These are phyloP conservation scores for Saturnispora sanitii DNA, from an alignment of 805 yeast species.

Conservation along the genomic window DNA sequence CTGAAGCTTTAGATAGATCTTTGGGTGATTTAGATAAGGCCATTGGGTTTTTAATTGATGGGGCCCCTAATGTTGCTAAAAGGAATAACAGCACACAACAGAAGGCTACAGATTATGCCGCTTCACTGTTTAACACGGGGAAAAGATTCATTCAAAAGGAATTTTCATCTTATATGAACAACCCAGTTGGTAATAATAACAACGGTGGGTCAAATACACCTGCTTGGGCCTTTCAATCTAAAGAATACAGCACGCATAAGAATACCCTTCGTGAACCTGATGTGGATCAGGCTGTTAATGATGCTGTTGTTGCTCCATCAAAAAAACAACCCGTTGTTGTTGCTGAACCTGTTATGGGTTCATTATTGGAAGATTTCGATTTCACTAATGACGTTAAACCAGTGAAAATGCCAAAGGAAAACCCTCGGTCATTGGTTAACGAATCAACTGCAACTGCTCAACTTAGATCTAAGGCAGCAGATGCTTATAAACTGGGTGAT, in stretches of 20 bases:
- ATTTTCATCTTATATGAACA: slow-evolving; percentile 44
- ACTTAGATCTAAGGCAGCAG: slow-evolving; percentile 48
- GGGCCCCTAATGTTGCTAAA: slow-evolving; percentile 31
- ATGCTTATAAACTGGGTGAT: slow-evolving; percentile 72
- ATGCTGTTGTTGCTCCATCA: not conserved
- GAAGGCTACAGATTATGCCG: too few relatives aligned
- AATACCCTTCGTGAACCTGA: slow-evolving; percentile 34
- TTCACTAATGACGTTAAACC: too few relatives aligned
- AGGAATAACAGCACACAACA: too few relatives aligned
- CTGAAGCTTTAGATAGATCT: slow-evolving; percentile 45
- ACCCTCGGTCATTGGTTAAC: too few relatives aligned
- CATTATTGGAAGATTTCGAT: slow-evolving; percentile 10
- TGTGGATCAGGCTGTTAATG: slow-evolving; percentile 33
- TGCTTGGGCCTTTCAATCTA: slow-evolving; percentile 65
- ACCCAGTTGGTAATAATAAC: slow-evolving; percentile 12
- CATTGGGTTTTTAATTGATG: slow-evolving; percentile 53
- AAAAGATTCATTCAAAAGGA: slow-evolving; percentile 52
- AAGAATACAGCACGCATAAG: slow-evolving; percentile 31
- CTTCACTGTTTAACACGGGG: slow-evolving; percentile 48
- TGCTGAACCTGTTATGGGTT: not conserved
- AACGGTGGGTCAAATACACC: slow-evolving; percentile 34
- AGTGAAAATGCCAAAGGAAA: too few relatives aligned
- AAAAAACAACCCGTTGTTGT: not conserved
- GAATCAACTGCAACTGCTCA: too few relatives aligned
- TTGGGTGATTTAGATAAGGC: slow-evolving; percentile 49